Base-by-base conservation (phyloP, 148 eudicot species). In the Fallopia convolvulus region DNA sequence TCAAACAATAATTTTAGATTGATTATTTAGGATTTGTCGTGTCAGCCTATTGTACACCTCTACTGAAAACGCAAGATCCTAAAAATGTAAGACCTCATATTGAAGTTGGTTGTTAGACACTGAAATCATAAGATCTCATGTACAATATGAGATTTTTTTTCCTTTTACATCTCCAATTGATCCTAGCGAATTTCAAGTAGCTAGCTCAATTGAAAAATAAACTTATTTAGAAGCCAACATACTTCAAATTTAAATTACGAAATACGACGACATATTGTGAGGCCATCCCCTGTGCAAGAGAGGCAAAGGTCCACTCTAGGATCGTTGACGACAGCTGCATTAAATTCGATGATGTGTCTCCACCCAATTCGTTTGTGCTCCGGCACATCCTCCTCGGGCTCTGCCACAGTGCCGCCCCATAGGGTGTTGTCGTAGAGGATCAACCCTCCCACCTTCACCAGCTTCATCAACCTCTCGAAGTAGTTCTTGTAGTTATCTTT, bases 391-490 rank as follows among this genome's bases (percentile, higher is more conserved):
- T 80, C 83, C 0, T 79, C 52, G 6, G 80, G 40, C 8, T 75
- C 76, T 40, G 65, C 83, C 14, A 83, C 78, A 0, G 81, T 74
- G 3, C 85, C 85, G 20, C 41, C 70, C 85, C 85, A 83, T 15
- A 84, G 74, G 74, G 86, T 84, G 82, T 84, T 84, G 80, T 81
- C 86, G 48, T 81, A 81, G 15, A 81, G 76, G 15, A 84, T 81
- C 30, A 84, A 52, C 32, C 86, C 86, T 13, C 86, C 84, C 11
- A 84, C 80, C 76, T 84, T 81, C 0, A 84, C 79, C 48, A 81
- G 56, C 58, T 77, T 80, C 65, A 84, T 21, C 44, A 84, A 26
- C 72, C 84, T 79, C 78, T 81, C 74, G 73, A 79, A 82, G 82
- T 84, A 84, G 75, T 79, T 84, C 5, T 76, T 10, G 8, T 81